Evolutionary conservation across 768 basidiomycete genomes (phyloP), one percentile per base, ranked within the genome.

Genomic region (Boletus vinaceobasis): DNA sequence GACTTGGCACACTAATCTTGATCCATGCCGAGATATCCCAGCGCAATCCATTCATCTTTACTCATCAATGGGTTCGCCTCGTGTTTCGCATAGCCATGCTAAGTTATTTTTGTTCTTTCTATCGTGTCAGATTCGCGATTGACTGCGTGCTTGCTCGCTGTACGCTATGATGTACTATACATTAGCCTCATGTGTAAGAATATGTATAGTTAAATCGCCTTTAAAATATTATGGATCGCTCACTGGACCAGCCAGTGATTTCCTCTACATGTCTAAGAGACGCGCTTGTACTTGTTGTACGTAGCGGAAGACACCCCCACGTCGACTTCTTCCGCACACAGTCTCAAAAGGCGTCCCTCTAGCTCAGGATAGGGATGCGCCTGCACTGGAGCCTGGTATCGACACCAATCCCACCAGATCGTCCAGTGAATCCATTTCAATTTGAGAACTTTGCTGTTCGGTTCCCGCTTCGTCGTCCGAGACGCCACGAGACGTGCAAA

Each of bases 381-480:
- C 42, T 62, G 61, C 21, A 64, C 43, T 1, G 67, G 50, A 4
- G 60, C n/a, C 35, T 65, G 50, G 40, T 59, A 56, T 50, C 64
- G 38, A 31, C 58, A 62, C 67, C 67, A 69, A 3, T 52, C 56
- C 67, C 67, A 69, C 67, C 67, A 69, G 5, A 69, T 58, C 56
- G 67, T 69, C 67, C 67, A 69, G 38, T 69, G 67, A 40, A 69
- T 68, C 67, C 67, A 69, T 19, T 62, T 69, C 26, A 69, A 40
- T 23, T 37, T 59, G 23, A 69, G 64, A 19, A 70, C 67, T 49
- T 59, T 69, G 66, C 66, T 53, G 32, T 50, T 57, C 0, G 43
- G 32, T 13, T 64, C 64, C 33, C 68, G 64, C 36, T 39, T 48
- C 52, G 62, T 58, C 43, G 67, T 69, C 45, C 67, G 67, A 13